A percentile compares a stretch with the other conserved stretches of the same genome.
These are phyloP conservation scores for Sclerotinia subarctica DNA, from an alignment of 2,329 filamentous ascomycete species.

Conservation along the genomic window DNA sequence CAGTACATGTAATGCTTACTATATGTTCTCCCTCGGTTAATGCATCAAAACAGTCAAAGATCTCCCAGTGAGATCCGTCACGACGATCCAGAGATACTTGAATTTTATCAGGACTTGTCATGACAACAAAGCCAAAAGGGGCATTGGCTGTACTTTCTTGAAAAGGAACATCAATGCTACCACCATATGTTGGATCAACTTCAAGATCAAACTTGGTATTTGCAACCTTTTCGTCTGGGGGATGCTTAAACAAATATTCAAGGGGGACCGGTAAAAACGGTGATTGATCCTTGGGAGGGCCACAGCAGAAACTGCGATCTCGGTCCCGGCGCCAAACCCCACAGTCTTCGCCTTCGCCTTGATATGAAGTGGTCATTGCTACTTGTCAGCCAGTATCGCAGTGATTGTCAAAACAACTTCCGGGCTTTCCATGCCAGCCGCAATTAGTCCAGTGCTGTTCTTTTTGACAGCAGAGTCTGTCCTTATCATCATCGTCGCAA, in stretches of 20 bases:
- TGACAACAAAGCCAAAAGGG: background rate
- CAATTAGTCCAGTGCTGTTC: background rate
- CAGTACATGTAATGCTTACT: slow-evolving; percentile 4
- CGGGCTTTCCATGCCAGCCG: background rate
- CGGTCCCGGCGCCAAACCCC: no score
- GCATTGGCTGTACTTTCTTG: background rate
- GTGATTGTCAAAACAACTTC: background rate
- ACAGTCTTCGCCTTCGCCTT: background rate
- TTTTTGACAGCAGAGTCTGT: background rate
- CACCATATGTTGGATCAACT: background rate
- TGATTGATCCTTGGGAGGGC: background rate
- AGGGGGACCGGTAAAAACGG: background rate
- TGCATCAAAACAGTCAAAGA: slow-evolving; percentile 2
- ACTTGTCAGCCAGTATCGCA: background rate
- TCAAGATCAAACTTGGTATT: background rate
- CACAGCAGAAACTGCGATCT: background rate
- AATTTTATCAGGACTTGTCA: slow-evolving; percentile 2
- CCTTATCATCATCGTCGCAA: background rate
- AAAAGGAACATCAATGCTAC: background rate
- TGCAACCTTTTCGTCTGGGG: background rate
- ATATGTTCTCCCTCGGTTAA: background rate
- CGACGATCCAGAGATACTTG: slow-evolving; percentile 5
- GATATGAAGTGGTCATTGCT: background rate
- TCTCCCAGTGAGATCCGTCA: slow-evolving; percentile 15
- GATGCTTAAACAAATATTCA: background rate